Conservation (phyloP, 306 rosid species). For the Casuarina cunninghamiana region DNA sequence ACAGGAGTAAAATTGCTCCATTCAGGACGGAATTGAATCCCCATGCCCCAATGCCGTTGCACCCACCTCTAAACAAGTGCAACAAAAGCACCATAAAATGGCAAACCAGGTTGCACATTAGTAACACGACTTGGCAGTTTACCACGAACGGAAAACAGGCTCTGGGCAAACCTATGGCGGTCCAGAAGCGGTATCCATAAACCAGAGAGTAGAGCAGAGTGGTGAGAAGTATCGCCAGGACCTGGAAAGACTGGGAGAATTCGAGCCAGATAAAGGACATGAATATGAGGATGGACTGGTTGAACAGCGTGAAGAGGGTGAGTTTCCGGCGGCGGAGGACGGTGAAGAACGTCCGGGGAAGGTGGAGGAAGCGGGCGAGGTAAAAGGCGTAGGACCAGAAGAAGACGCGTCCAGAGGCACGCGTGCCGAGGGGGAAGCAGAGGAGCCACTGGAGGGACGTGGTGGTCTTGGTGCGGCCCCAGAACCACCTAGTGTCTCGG, state of each 20-base stretch:
- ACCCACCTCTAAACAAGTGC: constrained; percentile 70
- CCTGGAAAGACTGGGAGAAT: constrained; percentile 74
- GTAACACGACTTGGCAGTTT: constrained; percentile 41
- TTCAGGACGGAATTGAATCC: constrained; percentile 52
- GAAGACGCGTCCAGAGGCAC: constrained; percentile 75
- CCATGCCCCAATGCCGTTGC: constrained; percentile 89
- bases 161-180: constrained; percentile 46
- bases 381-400: constrained; percentile 80
- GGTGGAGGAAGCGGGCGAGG: constrained; percentile 68
- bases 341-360: constrained; percentile 52
- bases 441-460: constrained; percentile 75
- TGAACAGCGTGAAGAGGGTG: constrained; percentile 45
- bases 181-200: constrained; percentile 59
- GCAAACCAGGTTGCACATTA: constrained; percentile 53
- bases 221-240: constrained; percentile 51
- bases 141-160: constrained; percentile 37
- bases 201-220: constrained; percentile 43
- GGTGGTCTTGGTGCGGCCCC: constrained; percentile 56
- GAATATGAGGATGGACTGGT: constrained; percentile 47
- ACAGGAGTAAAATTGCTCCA: constrained; percentile 46
- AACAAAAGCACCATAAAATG: constrained; percentile 58
- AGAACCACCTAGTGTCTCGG: constrained; percentile 72
- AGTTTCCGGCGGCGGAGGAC: constrained; percentile 52
- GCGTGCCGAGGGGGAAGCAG: constrained; percentile 76
- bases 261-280: constrained; percentile 78